Evolutionary conservation across 2,329 filamentous ascomycete species (phyloP).

Genomic region (Pestalotiopsis sp.): DNA sequence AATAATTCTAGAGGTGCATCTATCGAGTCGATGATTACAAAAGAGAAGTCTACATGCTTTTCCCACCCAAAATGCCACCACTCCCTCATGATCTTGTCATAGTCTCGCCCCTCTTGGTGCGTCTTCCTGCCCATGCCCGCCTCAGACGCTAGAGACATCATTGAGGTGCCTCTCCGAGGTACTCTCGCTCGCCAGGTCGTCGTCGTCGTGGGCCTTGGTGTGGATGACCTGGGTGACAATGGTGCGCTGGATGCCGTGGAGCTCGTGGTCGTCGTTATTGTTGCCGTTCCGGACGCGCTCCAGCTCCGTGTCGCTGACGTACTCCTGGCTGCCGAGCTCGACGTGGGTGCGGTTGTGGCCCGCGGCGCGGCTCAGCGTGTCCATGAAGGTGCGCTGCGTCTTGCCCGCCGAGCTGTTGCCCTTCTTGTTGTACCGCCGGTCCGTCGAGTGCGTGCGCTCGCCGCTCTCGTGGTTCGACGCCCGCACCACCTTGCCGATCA

Average conservation of each 20-base stretch:
- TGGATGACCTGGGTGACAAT: slow-evolving; percentile 13
- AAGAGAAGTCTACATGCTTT: no score
- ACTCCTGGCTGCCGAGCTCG: slow-evolving; percentile 10
- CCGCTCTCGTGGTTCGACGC: slow-evolving; percentile 14
- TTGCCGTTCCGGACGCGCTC: background rate
- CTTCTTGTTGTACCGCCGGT: background rate
- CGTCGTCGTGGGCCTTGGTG: background rate
- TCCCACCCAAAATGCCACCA: no score
- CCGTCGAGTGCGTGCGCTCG: background rate
- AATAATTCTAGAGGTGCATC: no score
- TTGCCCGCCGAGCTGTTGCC: slow-evolving; percentile 3
- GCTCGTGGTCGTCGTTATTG: background rate
- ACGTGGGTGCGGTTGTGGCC: slow-evolving; percentile 1
- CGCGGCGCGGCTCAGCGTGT: background rate
- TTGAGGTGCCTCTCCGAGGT: background rate
- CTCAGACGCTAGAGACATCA: background rate
- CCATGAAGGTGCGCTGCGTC: slow-evolving; percentile 9
- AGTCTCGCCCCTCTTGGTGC: no score
- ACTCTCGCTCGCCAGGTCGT: background rate
- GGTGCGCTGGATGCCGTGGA: slow-evolving; percentile 12
- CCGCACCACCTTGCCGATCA: slow-evolving; percentile 36
- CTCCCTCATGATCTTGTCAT: no score
- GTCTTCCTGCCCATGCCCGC: no score
- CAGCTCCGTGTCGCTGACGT: background rate
- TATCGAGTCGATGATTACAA: no score